Evolutionary conservation across 208 protist species (phyloP).

Genomic region (Porcisia hertigi): DNA sequence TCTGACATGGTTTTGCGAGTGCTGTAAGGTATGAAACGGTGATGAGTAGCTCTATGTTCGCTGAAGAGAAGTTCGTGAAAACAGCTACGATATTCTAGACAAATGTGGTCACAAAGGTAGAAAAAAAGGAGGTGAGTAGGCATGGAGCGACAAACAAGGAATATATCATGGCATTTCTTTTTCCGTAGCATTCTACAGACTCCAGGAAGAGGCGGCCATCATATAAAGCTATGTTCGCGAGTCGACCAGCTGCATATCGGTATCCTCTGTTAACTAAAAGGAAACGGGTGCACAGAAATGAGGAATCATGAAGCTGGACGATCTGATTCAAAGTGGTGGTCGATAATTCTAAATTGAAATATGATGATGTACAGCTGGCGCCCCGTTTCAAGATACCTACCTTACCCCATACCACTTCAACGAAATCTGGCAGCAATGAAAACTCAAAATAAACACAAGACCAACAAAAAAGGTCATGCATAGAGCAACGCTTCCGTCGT

Average conservation of each 20-base stretch:
- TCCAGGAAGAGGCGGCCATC: neutral
- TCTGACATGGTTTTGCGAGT: conserved; percentile 72
- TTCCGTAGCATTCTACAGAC: neutral
- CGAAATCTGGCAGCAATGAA: neutral
- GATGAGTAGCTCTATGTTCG: neutral
- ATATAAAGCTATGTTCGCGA: neutral
- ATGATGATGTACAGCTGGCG: neutral
- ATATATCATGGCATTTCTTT: no score
- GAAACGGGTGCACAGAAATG: neutral
- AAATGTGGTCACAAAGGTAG: neutral
- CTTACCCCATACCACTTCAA: neutral
- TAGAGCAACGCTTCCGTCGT: neutral
- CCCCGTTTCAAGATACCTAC: neutral
- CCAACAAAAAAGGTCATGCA: conserved; percentile 15
- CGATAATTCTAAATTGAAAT: neutral
- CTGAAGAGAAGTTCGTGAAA: neutral
- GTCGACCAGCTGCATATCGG: neutral
- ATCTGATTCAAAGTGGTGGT: no score
- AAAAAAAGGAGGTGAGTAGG: neutral
- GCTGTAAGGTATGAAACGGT: neutral
- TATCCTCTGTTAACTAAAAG: neutral
- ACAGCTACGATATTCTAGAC: neutral
- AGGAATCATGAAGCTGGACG: no score
- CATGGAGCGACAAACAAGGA: neutral
- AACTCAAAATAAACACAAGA: neutral